A percentile compares a stretch with the other conserved stretches of the same genome.
phyloP scores from a whole-genome alignment of 108 stramenopile genomes.

The Bacterosira constricta region DNA sequence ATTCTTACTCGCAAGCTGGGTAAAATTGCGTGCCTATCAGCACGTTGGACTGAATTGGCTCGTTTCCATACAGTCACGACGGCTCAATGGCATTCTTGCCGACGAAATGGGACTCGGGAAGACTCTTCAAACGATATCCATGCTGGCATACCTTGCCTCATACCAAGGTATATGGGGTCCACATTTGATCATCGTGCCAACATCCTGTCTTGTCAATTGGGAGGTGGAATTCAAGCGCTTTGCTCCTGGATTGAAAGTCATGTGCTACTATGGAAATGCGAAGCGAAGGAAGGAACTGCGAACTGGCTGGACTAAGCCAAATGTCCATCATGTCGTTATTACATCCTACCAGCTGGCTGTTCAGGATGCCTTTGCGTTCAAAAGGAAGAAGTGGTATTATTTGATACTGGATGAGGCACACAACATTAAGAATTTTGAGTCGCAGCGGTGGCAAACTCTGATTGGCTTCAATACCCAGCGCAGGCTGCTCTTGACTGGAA shows the following conservation, averaged over 20 bases:
- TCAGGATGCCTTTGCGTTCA: conserved; percentile 95
- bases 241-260: conserved; percentile 89
- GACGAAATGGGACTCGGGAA: conserved; percentile 86
- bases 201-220: conserved; percentile 98
- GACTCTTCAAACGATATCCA: conserved; percentile 95
- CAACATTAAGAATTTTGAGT: conserved; percentile 99
- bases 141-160: conserved; percentile 93
- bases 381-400: conserved; percentile 97
- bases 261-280: conserved; percentile 96
- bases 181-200: conserved; percentile 97
- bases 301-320: conserved; percentile 93
- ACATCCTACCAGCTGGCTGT: conserved; percentile 98
- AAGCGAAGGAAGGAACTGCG: conserved; percentile 92
- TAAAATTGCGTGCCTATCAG: conserved; percentile 95
- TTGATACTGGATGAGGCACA: conserved; percentile 98
- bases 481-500: conserved; percentile 93
- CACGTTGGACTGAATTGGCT: conserved; percentile 97
- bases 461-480: conserved; percentile 96
- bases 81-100: conserved; percentile 98
- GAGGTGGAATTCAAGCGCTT: conserved; percentile 97
- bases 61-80: conserved; percentile 90
- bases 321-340: conserved; percentile 93
- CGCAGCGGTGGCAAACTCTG: conserved; percentile 98
- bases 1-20: conserved; percentile 75
- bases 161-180: conserved; percentile 99